phyloP scores from a whole-genome alignment of 2,329 filamentous ascomycete species.

The Botrytis fragariae region DNA sequence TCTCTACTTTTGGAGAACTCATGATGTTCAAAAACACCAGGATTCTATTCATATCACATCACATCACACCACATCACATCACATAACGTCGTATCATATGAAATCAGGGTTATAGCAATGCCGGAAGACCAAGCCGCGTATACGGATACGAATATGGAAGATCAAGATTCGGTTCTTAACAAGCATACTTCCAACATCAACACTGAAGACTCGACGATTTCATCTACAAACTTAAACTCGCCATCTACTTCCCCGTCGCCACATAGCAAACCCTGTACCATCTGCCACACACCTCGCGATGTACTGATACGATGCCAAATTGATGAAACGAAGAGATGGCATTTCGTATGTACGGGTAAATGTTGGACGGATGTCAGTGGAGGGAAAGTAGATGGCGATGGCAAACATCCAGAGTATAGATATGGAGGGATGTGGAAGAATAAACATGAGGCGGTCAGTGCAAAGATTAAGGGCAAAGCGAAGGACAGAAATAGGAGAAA shows the following conservation, averaged over 20 bases:
- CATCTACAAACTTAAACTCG: not conserved
- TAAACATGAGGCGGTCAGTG: constrained; percentile 27
- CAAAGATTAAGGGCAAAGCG: constrained; percentile 27
- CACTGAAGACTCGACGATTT: not conserved
- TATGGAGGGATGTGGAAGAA: constrained; percentile 30
- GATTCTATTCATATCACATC: not conserved
- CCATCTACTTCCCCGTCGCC: not conserved
- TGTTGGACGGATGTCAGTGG: constrained; percentile 13
- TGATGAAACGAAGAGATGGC: constrained; percentile 24
- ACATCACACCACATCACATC: not conserved
- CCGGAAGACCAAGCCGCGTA: not conserved
- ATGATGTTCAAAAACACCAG: not conserved
- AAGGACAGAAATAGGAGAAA: constrained; percentile 19
- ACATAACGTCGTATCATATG: not conserved
- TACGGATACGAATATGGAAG: not conserved
- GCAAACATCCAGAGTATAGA: constrained; percentile 15
- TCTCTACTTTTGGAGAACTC: not conserved
- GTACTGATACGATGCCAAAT: constrained; percentile 27
- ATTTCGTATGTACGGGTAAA: constrained; percentile 24
- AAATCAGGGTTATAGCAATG: not conserved
- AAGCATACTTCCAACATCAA: not conserved
- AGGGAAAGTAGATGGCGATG: constrained; percentile 21
- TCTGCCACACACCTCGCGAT: constrained; percentile 22
- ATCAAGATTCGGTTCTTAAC: not conserved
- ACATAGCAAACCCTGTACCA: constrained; percentile 24